Evolutionary conservation across 768 basidiomycete species (phyloP), one percentile per base, ranked within the genome.

Genomic region (Boletus pseudopeckii): DNA sequence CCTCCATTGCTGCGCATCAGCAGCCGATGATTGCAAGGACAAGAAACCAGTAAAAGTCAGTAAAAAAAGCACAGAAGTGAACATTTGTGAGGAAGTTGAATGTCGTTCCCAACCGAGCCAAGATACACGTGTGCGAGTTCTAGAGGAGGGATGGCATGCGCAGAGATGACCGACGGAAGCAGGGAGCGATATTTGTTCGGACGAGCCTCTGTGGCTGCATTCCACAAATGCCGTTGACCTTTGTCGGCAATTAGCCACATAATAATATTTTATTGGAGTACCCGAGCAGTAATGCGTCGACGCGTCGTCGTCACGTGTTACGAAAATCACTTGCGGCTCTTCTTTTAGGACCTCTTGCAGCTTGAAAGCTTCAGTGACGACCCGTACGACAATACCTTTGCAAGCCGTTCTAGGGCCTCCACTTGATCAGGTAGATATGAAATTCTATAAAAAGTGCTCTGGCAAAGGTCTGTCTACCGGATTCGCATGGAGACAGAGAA

Each of bases 1-100:
- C 48, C 77, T 76, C 83, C 80, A 81, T 18, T 75, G 66, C n/a
- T 75, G 72, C 7, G 76, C 74, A 46, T 74, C 72, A 3, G 76
- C 76, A 9, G 76, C 74, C 32, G 37, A 50, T 7, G 63, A 57
- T 41, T 41, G 52, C 43, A 50, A 43, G 20, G 38, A 36, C 20
- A 58, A 53, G 28, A 57, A 51, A 15, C 47, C 4, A 32, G 15
- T 5, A n/a, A 58, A 45, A 28, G 49, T 52, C 7, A 64, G 54
- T 32, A 54, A 32, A 28, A 50, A 40, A 44, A 67, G 17, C 9
- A 46, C 15, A 20, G 18, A 38, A 45, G 48, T 53, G 41, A 50
- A 38, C 62, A 65, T 62, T 14, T 42, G 34, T 2, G 34, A 40
- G 26, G 36, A 15, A 32, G 14, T 9, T n/a, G 45, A 6, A 40